Base-by-base conservation (phyloP, 2,329 filamentous ascomycete genomes). In the Diplodia scrobiculata region DNA sequence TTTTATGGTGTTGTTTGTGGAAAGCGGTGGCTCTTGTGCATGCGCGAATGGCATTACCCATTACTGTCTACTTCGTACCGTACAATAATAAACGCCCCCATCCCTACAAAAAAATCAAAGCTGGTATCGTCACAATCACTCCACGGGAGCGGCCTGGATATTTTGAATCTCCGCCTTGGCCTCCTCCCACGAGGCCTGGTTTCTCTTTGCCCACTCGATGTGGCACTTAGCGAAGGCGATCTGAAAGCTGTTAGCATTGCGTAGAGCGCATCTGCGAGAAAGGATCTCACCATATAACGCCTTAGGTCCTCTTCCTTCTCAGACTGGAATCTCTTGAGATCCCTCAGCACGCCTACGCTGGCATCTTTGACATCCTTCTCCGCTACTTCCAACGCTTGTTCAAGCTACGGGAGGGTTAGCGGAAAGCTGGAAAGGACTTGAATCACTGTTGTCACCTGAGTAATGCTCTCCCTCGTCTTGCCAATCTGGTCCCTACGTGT, bases 281-380 rank as follows among this genome's bases (percentile, higher is more conserved):
- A 13, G 13, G n/a, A 36, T 10, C 90, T 80, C 81, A 97, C 95
- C 95, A 99, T 99, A 77, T 98, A 98, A 69, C 91, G 87, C 74
- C 88, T 89, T 73, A 99, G 78, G 76, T 99, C 95, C 60, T 94
- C 92, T 79, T 99, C 96, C 79, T 99, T 99, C 79, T 98, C 93
- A 67, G 83, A 84, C 78, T 99, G 96, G 79, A 99, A 99, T 68
- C 95, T 84, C 80, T 92, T 92, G 68, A 99, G 81, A 75, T 99
- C 95, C 72, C 91, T 89, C 71, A 99, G 79, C 4, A 98, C 91
- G 63, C 92, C 96, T 2, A 86, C 83, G 74, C 92, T 97, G 9
- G 95, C 95, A 73, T 98, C 92, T 76, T 91, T 93, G 68, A 98
- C 95, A 75, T 99, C 95, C 73, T 92, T 89, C 69, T 93, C 92